These are phyloP conservation scores for Cardamine resedifolia DNA, from an alignment of 345 rosid species.

Conservation along the genomic window DNA sequence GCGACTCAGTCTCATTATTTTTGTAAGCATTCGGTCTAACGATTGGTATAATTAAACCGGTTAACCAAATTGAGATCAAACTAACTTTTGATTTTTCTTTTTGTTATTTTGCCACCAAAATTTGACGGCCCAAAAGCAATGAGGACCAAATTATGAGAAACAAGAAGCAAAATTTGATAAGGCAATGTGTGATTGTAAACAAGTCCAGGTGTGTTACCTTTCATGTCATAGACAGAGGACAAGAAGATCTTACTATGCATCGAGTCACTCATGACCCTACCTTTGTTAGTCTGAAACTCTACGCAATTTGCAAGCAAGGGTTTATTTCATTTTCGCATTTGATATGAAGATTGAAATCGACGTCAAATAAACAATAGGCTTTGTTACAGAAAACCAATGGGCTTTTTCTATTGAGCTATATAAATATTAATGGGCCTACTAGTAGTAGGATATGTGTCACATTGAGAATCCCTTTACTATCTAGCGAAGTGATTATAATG, in stretches of 20 bases:
- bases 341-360: not conserved
- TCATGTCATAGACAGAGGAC: constrained; percentile 28
- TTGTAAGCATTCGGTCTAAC: constrained; percentile 5
- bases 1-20: not conserved
- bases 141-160: not conserved
- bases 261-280: constrained; percentile 12
- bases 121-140: constrained; percentile 12
- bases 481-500: not conserved
- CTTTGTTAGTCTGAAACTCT: not conserved
- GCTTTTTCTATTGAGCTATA: not conserved
- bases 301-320: constrained; percentile 6
- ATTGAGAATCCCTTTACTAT: too few relatives aligned
- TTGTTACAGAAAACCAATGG: not conserved
- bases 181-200: constrained; percentile 31
- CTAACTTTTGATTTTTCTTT: not conserved
- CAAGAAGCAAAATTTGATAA: not conserved
- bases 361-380: not conserved
- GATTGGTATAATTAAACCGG: not conserved
- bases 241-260: constrained; percentile 20
- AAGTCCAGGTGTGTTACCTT: not conserved
- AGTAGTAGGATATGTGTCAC: not conserved
- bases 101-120: not conserved
- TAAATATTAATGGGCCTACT: not conserved
- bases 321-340: not conserved
- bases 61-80: not conserved